Conservation (phyloP, 495 filamentous ascomycete species). For the Neohortaea acidophila region DNA sequence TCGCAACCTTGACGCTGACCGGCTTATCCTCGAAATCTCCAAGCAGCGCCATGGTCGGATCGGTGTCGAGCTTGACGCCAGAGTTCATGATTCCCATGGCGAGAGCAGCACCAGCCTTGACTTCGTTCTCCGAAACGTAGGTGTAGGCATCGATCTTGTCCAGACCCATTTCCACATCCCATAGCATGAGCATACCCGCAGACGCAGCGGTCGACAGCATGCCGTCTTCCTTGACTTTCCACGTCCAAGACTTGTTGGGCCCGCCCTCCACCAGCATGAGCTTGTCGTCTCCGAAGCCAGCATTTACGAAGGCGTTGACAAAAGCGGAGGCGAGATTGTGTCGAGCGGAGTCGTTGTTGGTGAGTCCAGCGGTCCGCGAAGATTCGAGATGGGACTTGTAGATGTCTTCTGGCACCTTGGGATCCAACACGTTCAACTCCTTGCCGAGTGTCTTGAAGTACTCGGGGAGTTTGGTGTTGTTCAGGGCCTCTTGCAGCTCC, state of each 20-base stretch:
- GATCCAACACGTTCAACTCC: conserved; percentile 91
- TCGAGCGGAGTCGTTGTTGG: conserved; percentile 84
- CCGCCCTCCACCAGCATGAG: conserved; percentile 75
- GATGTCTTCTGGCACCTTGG: conserved; percentile 94
- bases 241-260: conserved; percentile 84
- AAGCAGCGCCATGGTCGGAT: conserved; percentile 76
- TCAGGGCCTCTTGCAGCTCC: conserved; percentile 64
- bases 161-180: conserved; percentile 79
- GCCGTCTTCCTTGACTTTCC: conserved; percentile 97
- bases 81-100: conserved; percentile 89
- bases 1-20: conserved; percentile 55
- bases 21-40: conserved; percentile 57
- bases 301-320: conserved; percentile 92
- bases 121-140: conserved; percentile 64
- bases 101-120: conserved; percentile 77
- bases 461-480: conserved; percentile 73
- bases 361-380: conserved; percentile 76
- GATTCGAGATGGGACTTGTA: conserved; percentile 98
- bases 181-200: conserved; percentile 71
- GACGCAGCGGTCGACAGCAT: conserved; percentile 95
- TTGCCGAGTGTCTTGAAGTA: conserved; percentile 90
- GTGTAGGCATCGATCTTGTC: conserved; percentile 89
- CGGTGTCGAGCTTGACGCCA: conserved; percentile 69
- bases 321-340: conserved; percentile 94
- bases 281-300: conserved; percentile 88